A percentile compares a stretch with the other conserved stretches of the same genome.
phyloP scores from a whole-genome alignment of 192 early-diverging fungal species.

The Entomortierella lignicola region DNA sequence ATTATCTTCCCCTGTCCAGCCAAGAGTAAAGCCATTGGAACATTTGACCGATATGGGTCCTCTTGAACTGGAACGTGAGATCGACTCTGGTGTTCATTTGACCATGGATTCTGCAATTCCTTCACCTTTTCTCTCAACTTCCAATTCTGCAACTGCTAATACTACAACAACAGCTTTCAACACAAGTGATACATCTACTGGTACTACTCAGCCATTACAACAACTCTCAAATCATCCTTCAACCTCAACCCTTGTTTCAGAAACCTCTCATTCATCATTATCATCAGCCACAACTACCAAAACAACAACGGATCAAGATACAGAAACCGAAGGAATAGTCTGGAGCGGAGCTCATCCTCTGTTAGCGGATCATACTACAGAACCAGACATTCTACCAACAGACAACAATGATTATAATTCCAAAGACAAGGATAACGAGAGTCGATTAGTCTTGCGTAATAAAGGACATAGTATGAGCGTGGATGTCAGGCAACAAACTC shows the following conservation, averaged over 20 bases:
- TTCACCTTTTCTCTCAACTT: too few relatives aligned
- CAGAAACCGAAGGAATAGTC: conserved; percentile 1
- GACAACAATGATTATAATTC: neutral
- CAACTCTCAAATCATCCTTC: conserved; percentile 9
- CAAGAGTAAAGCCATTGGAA: conserved; percentile 18
- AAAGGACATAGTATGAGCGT: conserved; percentile 42
- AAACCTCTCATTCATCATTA: conserved; percentile 17
- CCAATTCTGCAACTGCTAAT: neutral
- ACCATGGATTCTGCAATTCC: neutral
- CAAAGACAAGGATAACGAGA: neutral
- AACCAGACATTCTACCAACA: conserved; percentile 16
- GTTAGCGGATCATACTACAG: conserved; percentile 25
- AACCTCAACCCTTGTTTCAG: conserved; percentile 23
- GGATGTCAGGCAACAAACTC: conserved; percentile 5
- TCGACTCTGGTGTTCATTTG: conserved; percentile 15
- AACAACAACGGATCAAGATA: conserved; percentile 10
- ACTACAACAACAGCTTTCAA: neutral
- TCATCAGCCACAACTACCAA: neutral
- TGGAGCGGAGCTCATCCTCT: conserved; percentile 45
- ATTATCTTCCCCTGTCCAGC: neutral
- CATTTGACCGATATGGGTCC: conserved; percentile 41
- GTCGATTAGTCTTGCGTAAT: neutral
- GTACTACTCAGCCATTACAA: neutral
- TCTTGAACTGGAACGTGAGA: conserved; percentile 18
- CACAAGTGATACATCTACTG: too few relatives aligned